Evolutionary conservation across 805 yeast species (phyloP).

Genomic region (Hyphopichia homilentoma): DNA sequence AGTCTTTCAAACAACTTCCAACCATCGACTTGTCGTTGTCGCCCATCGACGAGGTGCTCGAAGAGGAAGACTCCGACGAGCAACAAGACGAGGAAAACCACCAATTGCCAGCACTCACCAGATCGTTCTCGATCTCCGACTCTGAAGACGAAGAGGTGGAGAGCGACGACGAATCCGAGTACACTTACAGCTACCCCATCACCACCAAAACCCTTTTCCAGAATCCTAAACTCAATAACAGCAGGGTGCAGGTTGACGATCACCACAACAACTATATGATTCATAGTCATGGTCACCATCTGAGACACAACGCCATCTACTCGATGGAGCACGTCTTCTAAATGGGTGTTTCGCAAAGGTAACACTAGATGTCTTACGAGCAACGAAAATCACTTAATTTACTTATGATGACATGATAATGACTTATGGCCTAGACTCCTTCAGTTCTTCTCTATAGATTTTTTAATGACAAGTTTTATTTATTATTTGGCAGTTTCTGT

Average conservation of each 20-base stretch:
- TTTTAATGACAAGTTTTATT: too few relatives aligned
- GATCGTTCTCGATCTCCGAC: slow-evolving; percentile 14
- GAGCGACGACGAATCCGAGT: slow-evolving; percentile 8
- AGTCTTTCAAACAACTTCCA: slow-evolving; percentile 1
- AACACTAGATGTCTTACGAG: too few relatives aligned
- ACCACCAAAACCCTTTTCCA: not conserved
- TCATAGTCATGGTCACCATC: slow-evolving; percentile 14
- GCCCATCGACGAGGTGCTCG: not conserved
- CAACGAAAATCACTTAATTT: too few relatives aligned
- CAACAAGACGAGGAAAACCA: too few relatives aligned
- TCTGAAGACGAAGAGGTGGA: slow-evolving; percentile 9
- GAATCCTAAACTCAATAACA: not conserved
- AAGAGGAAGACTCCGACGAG: slow-evolving; percentile 10
- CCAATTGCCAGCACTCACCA: slow-evolving; percentile 15
- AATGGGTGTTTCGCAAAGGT: too few relatives aligned
- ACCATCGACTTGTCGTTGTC: not conserved
- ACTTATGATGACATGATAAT: too few relatives aligned
- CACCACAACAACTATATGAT: slow-evolving; percentile 5
- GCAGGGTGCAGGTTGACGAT: slow-evolving; percentile 3
- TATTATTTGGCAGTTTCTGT: too few relatives aligned
- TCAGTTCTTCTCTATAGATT: too few relatives aligned
- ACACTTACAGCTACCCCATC: too few relatives aligned
- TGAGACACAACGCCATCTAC: slow-evolving; percentile 29
- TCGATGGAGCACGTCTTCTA: slow-evolving; percentile 38
- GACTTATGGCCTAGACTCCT: too few relatives aligned